Conservation (phyloP, 2,329 filamentous ascomycete genomes). For the Metarhizium sp. region DNA sequence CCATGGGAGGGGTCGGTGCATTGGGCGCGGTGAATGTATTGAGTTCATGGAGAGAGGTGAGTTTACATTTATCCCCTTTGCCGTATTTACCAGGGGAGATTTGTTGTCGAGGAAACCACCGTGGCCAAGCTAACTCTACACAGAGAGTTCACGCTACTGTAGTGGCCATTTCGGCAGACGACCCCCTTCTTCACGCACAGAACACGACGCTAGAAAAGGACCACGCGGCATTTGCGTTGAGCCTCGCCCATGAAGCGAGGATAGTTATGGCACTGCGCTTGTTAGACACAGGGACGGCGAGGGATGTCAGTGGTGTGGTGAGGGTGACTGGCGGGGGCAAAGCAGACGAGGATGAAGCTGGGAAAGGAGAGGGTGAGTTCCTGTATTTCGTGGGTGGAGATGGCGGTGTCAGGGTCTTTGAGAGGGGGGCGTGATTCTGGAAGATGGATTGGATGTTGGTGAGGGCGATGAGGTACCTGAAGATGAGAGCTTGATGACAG, state of each 20-base stretch:
- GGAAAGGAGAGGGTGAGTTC: constrained; percentile 50
- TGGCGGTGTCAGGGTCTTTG: constrained; percentile 74
- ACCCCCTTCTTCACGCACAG: constrained; percentile 54
- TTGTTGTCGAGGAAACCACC: no score
- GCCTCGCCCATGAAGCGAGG: constrained; percentile 66
- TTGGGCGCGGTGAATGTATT: constrained; percentile 46
- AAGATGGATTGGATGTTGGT: neutral
- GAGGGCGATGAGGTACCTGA: neutral
- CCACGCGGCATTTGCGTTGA: constrained; percentile 61
- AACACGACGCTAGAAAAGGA: constrained; percentile 58
- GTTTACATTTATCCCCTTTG: constrained; percentile 16
- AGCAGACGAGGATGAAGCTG: constrained; percentile 15
- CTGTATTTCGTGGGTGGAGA: constrained; percentile 75
- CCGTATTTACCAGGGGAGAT: neutral
- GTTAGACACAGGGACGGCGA: constrained; percentile 80
- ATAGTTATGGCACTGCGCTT: constrained; percentile 62
- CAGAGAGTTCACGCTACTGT: constrained; percentile 57
- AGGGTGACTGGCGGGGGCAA: constrained; percentile 56
- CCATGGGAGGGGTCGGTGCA: constrained; percentile 37
- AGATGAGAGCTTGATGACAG: neutral
- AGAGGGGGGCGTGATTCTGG: constrained; percentile 48
- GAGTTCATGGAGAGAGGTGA: constrained; percentile 53
- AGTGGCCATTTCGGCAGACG: constrained; percentile 62
- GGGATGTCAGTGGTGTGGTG: constrained; percentile 82
- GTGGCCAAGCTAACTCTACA: neutral